Evolutionary conservation across 2,329 filamentous ascomycete species (phyloP).

Genomic region (Penicillium thymicola): DNA sequence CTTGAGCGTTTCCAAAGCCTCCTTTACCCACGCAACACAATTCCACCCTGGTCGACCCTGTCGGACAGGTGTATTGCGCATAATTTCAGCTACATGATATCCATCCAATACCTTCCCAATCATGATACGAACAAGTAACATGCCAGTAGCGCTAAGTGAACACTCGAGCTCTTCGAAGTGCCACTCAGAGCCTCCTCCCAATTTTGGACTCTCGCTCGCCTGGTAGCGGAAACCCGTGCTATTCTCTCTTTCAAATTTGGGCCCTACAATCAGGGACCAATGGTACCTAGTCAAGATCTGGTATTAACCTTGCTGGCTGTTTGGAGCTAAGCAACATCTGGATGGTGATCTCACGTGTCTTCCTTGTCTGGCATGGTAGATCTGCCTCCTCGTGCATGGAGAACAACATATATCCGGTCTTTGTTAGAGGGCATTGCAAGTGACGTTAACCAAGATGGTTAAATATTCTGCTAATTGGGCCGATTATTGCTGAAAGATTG

Average conservation of each 20-base stretch:
- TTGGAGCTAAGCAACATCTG: neutral
- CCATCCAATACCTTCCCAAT: constrained; percentile 35
- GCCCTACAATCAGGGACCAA: constrained; percentile 40
- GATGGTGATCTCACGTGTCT: constrained; percentile 23
- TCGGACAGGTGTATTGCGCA: constrained; percentile 32
- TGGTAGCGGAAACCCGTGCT: constrained; percentile 31
- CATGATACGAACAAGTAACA: constrained; percentile 33
- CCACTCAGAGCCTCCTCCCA: constrained; percentile 21
- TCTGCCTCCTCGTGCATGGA: constrained; percentile 25
- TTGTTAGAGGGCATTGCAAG: constrained; percentile 23
- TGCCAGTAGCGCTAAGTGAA: constrained; percentile 20
- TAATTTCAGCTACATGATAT: constrained; percentile 26
- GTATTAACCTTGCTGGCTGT: neutral
- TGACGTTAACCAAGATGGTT: neutral
- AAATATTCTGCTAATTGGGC: neutral
- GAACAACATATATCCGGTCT: constrained; percentile 32
- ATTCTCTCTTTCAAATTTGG: constrained; percentile 31
- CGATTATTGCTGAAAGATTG: neutral
- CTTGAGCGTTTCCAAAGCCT: constrained; percentile 35
- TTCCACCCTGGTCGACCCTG: constrained; percentile 39
- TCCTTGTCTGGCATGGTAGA: constrained; percentile 26
- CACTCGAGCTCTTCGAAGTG: constrained; percentile 28
- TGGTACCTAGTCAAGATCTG: constrained; percentile 31
- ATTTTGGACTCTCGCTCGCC: constrained; percentile 29
- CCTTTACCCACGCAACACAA: constrained; percentile 45